Evolutionary conservation across 2,329 filamentous ascomycete species (phyloP), one percentile per base, ranked within the genome.

Genomic region (Pyrenophora graminea): DNA sequence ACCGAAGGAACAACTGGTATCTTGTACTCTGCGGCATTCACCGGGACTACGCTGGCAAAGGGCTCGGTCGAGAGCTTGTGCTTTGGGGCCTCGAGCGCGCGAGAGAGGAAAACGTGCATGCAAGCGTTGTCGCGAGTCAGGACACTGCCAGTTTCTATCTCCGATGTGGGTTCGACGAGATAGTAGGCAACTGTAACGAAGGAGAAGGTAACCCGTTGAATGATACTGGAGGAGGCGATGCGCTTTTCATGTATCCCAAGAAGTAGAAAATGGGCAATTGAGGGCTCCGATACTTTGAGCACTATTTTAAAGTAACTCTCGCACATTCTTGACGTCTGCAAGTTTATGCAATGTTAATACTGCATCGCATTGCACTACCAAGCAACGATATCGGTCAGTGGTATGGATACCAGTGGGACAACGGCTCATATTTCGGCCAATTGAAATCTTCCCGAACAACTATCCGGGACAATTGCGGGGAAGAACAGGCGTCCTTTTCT

Each of bases 101-200:
- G 0, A 55, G 68, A 38, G 46, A 62, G 10, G 76, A 78, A 9
- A 64, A 63, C 0, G 55, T 78, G n/a, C 66, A 67, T 49, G 69
- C 76, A 19, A 75, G 70, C 17, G 73, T 79, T 0, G 63, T 76
- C 13, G 67, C 70, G 36, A 71, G 74, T 4, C 58, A 69, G 4
- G 72, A 69, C 1, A 77, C 71, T 17, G 74, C 77, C 17, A 60
- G 43, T 0, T 80, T 79, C 47, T 79, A 77, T 50, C 50, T 65
- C 19, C 61, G 55, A 9, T 68, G 64, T 48, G 71, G 73, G 6
- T 77, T 73, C 50, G 67, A 68, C 15, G 62, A 69, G 39, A 39
- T 62, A 6, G 62, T 70, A 2, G 73, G 72, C 3, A 65, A 60
- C 39, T 63, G 64, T 6, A 68, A 56, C n/a, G 60, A 67, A 21